Evolutionary conservation across 2,329 filamentous ascomycete species (phyloP).

Genomic region (Lachnellula hyalina): DNA sequence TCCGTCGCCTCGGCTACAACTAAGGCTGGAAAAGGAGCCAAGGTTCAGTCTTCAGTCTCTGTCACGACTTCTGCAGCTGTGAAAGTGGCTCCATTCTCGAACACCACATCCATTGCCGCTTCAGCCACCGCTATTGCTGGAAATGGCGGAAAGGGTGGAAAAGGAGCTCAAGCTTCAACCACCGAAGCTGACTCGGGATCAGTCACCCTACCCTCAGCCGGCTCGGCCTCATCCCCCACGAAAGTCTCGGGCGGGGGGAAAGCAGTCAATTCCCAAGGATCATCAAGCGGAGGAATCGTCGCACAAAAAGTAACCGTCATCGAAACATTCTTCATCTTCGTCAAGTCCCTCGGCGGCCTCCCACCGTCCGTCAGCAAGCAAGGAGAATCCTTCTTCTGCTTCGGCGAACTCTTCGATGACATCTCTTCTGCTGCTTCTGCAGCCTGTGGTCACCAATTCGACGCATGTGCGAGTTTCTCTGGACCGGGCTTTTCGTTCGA

Average conservation of each 20-base stretch:
- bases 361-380: conserved; percentile 19
- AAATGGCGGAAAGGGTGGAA: conserved; percentile 13
- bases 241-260: conserved; percentile 4
- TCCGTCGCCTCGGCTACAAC: conserved; percentile 4
- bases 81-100: neutral
- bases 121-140: conserved; percentile 2
- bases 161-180: neutral
- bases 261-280: neutral
- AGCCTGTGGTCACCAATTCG: conserved; percentile 22
- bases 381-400: conserved; percentile 14
- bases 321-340: conserved; percentile 24
- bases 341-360: conserved; percentile 17
- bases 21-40: neutral
- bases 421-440: conserved; percentile 15
- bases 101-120: neutral
- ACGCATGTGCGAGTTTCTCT: conserved; percentile 16
- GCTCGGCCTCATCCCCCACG: neutral
- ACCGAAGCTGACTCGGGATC: neutral
- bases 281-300: neutral
- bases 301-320: conserved; percentile 19
- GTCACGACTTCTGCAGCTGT: neutral
- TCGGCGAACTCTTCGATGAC: conserved; percentile 21
- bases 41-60: neutral
- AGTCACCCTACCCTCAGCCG: neutral
- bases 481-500: conserved; percentile 17